phyloP scores from a whole-genome alignment of 129 eudicot genomes.

The Centella asiatica region DNA sequence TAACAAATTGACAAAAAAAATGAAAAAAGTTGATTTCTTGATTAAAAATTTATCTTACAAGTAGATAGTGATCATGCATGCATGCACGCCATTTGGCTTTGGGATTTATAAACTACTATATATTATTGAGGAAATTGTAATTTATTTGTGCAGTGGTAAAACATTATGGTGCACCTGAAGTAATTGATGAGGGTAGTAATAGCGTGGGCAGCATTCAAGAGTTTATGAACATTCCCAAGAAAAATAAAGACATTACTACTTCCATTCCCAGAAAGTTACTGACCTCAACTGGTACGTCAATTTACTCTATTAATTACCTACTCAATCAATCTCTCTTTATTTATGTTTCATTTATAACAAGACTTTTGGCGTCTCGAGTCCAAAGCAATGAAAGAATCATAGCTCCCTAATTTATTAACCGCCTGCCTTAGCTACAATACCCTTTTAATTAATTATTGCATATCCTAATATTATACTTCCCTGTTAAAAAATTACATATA shows the following conservation, averaged over 20 bases:
- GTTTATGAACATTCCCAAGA: slow-evolving; percentile 19
- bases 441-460: too few relatives aligned
- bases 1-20: too few relatives aligned
- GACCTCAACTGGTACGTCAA: slow-evolving; percentile 10
- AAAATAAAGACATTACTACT: background rate
- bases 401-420: too few relatives aligned
- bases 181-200: background rate
- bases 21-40: too few relatives aligned
- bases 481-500: too few relatives aligned
- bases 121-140: too few relatives aligned
- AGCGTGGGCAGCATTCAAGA: slow-evolving; percentile 21
- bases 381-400: too few relatives aligned
- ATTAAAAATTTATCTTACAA: too few relatives aligned
- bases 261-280: slow-evolving; percentile 18
- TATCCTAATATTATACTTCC: too few relatives aligned
- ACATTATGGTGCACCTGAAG: slow-evolving; percentile 6
- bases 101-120: slow-evolving; percentile 4
- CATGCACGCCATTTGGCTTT: background rate
- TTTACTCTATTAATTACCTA: background rate
- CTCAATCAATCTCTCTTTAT: background rate
- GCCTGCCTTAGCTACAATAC: too few relatives aligned
- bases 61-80: background rate
- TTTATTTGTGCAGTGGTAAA: too few relatives aligned
- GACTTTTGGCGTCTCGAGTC: background rate
- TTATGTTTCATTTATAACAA: background rate